Percentiles rank a stretch among this genome's conserved stretches.
These are phyloP conservation scores for Panaeolus papilionaceus DNA, from an alignment of 768 basidiomycete species.

Conservation along the genomic window DNA sequence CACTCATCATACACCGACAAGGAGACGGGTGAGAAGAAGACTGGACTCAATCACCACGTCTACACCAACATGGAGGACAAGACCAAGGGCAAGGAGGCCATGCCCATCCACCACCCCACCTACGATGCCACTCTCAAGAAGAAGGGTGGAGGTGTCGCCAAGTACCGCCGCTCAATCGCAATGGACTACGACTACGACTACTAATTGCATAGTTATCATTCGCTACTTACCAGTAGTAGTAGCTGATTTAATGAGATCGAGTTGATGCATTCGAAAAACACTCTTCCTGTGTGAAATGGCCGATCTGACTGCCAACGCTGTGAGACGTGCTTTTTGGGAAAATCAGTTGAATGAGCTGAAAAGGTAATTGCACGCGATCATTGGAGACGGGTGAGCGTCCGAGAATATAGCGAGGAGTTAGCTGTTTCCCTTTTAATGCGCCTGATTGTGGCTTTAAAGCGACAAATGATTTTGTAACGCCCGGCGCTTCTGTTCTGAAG, in stretches of 20 bases:
- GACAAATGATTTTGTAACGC: no score
- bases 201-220: not conserved
- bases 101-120: constrained; percentile 2
- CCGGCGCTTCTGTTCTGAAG: no score
- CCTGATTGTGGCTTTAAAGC: not conserved
- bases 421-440: not conserved
- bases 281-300: not conserved
- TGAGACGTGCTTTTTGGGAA: not conserved
- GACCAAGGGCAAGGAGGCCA: not conserved
- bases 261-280: constrained; percentile 5
- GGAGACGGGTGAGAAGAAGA: not conserved
- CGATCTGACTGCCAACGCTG: not conserved
- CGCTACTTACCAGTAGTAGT: not conserved
- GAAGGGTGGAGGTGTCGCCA: not conserved
- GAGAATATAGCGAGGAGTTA: not conserved
- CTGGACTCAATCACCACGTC: not conserved
- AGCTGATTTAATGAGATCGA: constrained; percentile 13
- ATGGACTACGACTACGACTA: not conserved
- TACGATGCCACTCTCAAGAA: not conserved
- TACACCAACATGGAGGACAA: constrained; percentile 5
- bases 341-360: not conserved
- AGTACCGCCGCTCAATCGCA: not conserved
- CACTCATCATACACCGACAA: not conserved
- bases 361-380: not conserved
- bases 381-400: not conserved